Percentiles rank a stretch among this genome's conserved stretches.
These are phyloP conservation scores for Corynascus novoguineensis DNA, from an alignment of 495 filamentous ascomycete genomes.

Conservation along the genomic window DNA sequence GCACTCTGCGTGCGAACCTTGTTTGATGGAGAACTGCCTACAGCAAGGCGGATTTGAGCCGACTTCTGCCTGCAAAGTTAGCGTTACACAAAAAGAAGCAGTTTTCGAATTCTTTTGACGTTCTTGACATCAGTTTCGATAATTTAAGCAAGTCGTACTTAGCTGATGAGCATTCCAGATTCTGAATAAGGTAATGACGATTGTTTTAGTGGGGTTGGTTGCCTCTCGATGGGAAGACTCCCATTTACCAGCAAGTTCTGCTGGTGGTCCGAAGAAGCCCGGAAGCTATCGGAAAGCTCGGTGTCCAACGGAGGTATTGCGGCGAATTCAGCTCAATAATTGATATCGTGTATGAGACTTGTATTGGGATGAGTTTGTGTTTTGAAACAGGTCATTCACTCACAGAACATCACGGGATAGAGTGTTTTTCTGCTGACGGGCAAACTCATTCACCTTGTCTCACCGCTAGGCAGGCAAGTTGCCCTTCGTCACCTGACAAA, in stretches of 20 bases:
- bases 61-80: no score
- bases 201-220: not conserved
- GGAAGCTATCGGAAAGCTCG: not conserved
- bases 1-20: no score
- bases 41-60: constrained; percentile 7
- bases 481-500: not conserved
- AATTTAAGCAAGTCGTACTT: no score
- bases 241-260: not conserved
- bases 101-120: no score
- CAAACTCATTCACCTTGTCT: not conserved
- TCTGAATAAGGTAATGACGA: not conserved
- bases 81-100: no score
- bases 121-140: no score
- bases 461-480: not conserved
- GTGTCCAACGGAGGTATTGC: not conserved
- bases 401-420: not conserved
- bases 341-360: not conserved
- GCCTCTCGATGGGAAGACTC: not conserved
- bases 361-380: not conserved
- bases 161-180: no score
- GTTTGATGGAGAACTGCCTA: no score
- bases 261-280: not conserved
- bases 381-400: not conserved
- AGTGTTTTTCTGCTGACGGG: not conserved
- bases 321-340: not conserved